Conservation (phyloP, 441 rosid genomes). For the Croton laevigatus region DNA sequence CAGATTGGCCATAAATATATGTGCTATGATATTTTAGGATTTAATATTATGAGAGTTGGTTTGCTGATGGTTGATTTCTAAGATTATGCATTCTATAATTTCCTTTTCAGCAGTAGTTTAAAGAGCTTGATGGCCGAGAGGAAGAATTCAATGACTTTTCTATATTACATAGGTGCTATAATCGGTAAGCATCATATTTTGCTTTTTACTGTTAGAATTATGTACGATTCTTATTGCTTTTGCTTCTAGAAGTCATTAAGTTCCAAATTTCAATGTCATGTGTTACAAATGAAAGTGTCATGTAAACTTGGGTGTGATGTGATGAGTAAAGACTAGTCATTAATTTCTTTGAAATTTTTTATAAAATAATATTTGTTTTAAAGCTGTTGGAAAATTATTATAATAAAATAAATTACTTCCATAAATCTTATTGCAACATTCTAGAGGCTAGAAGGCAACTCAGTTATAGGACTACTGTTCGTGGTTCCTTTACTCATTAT, state of each 20-base stretch:
- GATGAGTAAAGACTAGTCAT: background rate
- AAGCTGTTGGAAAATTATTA: background rate
- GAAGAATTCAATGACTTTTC: conserved; percentile 9
- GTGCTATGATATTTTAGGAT: background rate
- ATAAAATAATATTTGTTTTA: background rate
- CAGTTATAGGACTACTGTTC: background rate
- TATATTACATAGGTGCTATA: conserved; percentile 17
- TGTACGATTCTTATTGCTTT: background rate
- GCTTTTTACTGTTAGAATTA: background rate
- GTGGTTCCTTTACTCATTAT: background rate
- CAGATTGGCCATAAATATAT: background rate
- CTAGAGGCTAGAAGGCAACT: background rate
- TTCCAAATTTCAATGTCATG: conserved; percentile 1
- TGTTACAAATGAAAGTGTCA: background rate
- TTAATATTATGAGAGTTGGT: background rate
- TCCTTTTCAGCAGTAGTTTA: conserved; percentile 15
- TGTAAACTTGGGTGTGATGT: background rate
- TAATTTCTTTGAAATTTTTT: background rate
- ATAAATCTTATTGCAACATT: background rate
- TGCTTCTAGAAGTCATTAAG: background rate
- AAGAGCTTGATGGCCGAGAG: conserved; percentile 16
- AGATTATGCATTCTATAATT: conserved; percentile 1
- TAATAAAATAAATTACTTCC: background rate
- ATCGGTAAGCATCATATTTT: conserved; percentile 24
- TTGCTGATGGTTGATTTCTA: conserved; percentile 8